Percentiles rank a stretch among this genome's conserved stretches.
Conservation (phyloP, 2,329 filamentous ascomycete genomes). For the Cercospora sp. region DNA sequence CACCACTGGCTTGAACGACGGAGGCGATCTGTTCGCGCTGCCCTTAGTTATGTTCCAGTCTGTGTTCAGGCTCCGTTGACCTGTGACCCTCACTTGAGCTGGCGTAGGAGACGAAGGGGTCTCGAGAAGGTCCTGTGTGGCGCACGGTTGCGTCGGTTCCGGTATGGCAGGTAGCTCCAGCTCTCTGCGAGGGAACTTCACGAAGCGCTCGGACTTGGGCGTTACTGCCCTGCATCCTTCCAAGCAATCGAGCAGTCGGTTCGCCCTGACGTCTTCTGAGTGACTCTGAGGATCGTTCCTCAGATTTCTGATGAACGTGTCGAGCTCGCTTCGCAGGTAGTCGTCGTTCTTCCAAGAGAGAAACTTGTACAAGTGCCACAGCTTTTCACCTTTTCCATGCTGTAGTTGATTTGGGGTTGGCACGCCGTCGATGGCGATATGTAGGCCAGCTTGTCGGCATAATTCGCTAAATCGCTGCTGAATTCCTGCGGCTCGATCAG, state of each 20-base stretch:
- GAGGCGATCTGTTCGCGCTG: not conserved
- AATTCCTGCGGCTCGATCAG: not conserved
- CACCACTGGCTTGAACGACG: not conserved
- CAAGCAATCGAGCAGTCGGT: not conserved
- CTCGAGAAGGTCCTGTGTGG: not conserved
- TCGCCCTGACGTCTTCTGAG: not conserved
- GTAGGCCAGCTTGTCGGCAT: constrained; percentile 10
- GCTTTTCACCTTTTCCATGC: not conserved
- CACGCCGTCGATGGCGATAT: not conserved
- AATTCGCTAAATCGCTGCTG: not conserved
- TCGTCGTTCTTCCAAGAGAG: constrained; percentile 12
- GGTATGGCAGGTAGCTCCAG: not conserved
- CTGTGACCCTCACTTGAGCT: not conserved
- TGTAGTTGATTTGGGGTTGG: not conserved
- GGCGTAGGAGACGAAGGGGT: not conserved
- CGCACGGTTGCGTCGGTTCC: not conserved
- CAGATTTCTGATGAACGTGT: constrained; percentile 3
- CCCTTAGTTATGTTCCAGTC: constrained; percentile 2
- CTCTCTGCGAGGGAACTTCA: not conserved
- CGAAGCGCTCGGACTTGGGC: not conserved
- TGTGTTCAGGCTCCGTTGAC: not conserved
- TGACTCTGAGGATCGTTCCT: not conserved
- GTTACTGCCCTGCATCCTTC: not conserved
- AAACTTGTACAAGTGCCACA: not conserved
- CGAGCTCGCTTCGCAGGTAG: not conserved